Conservation (phyloP, 2,329 filamentous ascomycete species). For the Neopestalotiopsis sp. region DNA sequence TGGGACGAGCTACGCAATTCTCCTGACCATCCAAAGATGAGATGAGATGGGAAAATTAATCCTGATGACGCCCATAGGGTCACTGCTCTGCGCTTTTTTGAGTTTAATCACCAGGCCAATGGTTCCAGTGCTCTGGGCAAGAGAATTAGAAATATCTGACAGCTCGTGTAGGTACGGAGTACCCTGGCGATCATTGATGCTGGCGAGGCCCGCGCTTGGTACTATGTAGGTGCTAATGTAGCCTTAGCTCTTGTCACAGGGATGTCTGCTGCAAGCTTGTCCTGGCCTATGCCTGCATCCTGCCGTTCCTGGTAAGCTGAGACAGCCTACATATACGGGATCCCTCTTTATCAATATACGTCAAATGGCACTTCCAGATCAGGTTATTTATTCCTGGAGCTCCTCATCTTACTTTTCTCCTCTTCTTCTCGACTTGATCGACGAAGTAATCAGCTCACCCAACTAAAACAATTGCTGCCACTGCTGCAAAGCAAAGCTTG, state of each 20-base stretch:
- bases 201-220: background rate
- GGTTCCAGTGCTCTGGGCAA: background rate
- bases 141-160: background rate
- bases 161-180: background rate
- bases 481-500: background rate
- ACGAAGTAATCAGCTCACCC: background rate
- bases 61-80: background rate
- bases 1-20: background rate
- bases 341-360: conserved; percentile 7
- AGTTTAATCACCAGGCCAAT: background rate
- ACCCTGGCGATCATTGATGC: background rate
- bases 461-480: background rate
- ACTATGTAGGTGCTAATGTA: background rate
- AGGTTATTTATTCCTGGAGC: background rate
- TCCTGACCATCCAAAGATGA: background rate
- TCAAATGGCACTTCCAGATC: background rate
- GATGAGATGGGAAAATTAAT: background rate
- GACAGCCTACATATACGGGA: conserved; percentile 4
- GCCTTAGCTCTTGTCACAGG: background rate
- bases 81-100: background rate
- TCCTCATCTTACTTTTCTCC: background rate
- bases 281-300: background rate
- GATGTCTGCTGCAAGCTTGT: background rate
- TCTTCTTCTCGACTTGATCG: background rate
- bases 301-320: conserved; percentile 1